phyloP scores from a whole-genome alignment of 1,284 basidiomycete species.

The Clitocybe nebularis region DNA sequence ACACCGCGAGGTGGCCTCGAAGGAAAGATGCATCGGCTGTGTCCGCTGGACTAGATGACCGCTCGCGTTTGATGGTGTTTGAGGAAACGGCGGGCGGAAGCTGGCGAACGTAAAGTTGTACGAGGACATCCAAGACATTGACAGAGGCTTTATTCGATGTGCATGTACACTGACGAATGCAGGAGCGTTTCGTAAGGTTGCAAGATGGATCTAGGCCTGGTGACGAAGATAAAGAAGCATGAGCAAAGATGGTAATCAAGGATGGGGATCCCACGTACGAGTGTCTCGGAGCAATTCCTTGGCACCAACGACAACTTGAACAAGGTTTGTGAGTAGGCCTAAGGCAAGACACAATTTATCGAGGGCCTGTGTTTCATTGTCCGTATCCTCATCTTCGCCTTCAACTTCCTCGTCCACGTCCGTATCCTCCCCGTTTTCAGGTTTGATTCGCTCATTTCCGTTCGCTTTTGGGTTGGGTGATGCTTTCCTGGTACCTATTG shows the following conservation, averaged over 20 bases:
- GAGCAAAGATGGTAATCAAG: conserved; percentile 3
- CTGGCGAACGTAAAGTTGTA: conserved; percentile 36
- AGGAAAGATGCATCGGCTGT: conserved; percentile 44
- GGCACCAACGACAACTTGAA: conserved; percentile 50
- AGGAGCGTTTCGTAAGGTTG: conserved; percentile 37
- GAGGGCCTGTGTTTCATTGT: conserved; percentile 34
- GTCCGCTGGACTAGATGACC: conserved; percentile 5
- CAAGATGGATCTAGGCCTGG: conserved; percentile 49
- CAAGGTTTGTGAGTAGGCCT: conserved; percentile 68
- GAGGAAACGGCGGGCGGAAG: conserved; percentile 5
- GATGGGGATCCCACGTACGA: conserved; percentile 45
- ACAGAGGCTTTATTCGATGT: conserved; percentile 20
- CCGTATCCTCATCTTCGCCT: conserved; percentile 17
- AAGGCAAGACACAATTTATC: conserved; percentile 69
- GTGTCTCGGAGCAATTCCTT: conserved; percentile 41
- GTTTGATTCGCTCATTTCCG: conserved; percentile 18
- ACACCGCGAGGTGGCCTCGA: conserved; percentile 64
- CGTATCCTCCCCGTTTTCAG: conserved; percentile 15
- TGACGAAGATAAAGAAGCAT: conserved; percentile 1
- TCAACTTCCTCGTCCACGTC: conserved; percentile 16
- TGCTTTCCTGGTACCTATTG: conserved; percentile 20
- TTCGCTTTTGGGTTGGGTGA: conserved; percentile 2
- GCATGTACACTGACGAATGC: conserved; percentile 49
- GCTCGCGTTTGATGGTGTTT: conserved; percentile 9
- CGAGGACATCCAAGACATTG: conserved; percentile 45